phyloP scores from a whole-genome alignment of 2,329 filamentous ascomycete genomes.

The Rhynchosporium graminicola region DNA sequence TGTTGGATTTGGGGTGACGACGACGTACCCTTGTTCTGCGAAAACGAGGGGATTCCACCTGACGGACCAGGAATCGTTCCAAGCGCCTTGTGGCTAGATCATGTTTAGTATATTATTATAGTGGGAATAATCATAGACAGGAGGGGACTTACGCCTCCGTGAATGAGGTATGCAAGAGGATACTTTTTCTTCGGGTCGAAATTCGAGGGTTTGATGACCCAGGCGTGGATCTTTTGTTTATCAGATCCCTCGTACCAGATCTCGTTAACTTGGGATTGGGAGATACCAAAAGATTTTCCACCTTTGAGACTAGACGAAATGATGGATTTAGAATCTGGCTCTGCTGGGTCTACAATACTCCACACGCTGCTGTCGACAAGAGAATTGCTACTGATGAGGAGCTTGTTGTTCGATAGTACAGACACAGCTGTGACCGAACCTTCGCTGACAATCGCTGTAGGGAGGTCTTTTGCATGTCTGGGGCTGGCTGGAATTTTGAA shows the following conservation, averaged over 20 bases:
- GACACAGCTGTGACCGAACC: conserved; percentile 57
- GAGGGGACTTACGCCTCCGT: conserved; percentile 59
- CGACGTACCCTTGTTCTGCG: conserved; percentile 84
- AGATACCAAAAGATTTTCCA: conserved; percentile 67
- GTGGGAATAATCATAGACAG: not conserved
- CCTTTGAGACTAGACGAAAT: conserved; percentile 66
- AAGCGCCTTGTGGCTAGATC: conserved; percentile 38
- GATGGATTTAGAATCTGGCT: conserved; percentile 44
- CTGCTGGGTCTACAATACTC: conserved; percentile 47
- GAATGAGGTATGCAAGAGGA: conserved; percentile 76
- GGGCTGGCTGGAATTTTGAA: conserved; percentile 63
- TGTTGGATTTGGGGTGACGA: conserved; percentile 79
- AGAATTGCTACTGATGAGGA: conserved; percentile 69
- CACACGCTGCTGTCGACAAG: conserved; percentile 73
- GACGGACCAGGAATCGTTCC: conserved; percentile 53
- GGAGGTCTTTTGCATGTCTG: conserved; percentile 49
- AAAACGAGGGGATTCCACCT: conserved; percentile 87
- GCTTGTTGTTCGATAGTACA: conserved; percentile 50
- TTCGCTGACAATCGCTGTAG: conserved; percentile 51
- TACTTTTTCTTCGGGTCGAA: conserved; percentile 73
- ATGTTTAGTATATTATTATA: not conserved
- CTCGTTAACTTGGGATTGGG: conserved; percentile 62
- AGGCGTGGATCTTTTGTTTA: conserved; percentile 60
- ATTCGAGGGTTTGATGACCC: conserved; percentile 64
- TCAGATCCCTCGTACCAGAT: conserved; percentile 69